Conservation (phyloP, 1,284 basidiomycete species). For the Malassezia japonica region DNA sequence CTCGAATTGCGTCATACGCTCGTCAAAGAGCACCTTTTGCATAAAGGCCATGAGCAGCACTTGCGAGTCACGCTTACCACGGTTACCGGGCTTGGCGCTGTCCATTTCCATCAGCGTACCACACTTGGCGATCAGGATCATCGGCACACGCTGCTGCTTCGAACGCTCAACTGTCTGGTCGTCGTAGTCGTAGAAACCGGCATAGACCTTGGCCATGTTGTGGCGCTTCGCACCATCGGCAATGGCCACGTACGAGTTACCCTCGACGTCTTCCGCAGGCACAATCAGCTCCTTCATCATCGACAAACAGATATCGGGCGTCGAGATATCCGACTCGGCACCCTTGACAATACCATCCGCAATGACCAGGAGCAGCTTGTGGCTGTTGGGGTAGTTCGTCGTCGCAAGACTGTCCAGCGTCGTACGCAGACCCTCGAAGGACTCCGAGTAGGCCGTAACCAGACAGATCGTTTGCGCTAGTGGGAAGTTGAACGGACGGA, state of each 20-base stretch:
- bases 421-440: conserved; percentile 86
- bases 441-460: conserved; percentile 97
- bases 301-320: conserved; percentile 78
- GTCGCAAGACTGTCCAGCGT: conserved; percentile 95
- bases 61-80: conserved; percentile 96
- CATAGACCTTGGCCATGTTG: conserved; percentile 98
- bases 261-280: conserved; percentile 73
- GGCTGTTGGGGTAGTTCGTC: conserved; percentile 95
- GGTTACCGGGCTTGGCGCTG: conserved; percentile 91
- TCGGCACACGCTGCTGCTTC: conserved; percentile 93
- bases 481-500: conserved; percentile 90
- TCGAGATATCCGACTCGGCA: conserved; percentile 46
- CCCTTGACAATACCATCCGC: conserved; percentile 98
- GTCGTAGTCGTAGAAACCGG: conserved; percentile 95
- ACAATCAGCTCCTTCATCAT: conserved; percentile 98
- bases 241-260: conserved; percentile 94
- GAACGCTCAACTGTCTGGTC: conserved; percentile 77
- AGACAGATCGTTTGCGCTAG: conserved; percentile 87
- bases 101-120: conserved; percentile 63
- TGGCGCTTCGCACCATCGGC: conserved; percentile 97
- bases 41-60: conserved; percentile 56
- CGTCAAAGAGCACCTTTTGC: conserved; percentile 53
- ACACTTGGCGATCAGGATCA: conserved; percentile 81
- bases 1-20: conserved; percentile 52
- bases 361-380: conserved; percentile 90